Evolutionary conservation across 2,329 filamentous ascomycete species (phyloP), one percentile per base, ranked within the genome.

Genomic region (Aspergillus sp.): DNA sequence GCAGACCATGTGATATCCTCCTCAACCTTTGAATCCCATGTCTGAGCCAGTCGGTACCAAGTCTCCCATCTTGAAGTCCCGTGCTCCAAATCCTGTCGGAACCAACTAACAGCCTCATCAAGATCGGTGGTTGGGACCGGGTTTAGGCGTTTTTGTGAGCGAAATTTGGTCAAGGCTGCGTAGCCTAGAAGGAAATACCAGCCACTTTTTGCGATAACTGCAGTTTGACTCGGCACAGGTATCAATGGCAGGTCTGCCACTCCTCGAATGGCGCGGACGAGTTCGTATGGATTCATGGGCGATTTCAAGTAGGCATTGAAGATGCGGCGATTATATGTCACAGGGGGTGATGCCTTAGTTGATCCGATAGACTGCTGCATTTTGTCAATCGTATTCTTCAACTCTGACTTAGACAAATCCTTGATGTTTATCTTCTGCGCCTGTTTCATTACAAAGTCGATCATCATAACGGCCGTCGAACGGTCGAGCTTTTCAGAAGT

Each of bases 161-260:
- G 70, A 84, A 96, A 98, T 67, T 92, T 96, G 43, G 89, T 91
- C 56, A 98, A 81, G 2, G 91, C 88, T 55, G 96, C 90, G 81
- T 95, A 89, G 18, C 93, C 93, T 60, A 96, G 84, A 30, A 97
- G 78, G 72, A 95, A 96, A 72, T 91, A 96, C 93, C 93, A 98
- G 45, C 92, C 90, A 64, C 91, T 89, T 22, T 85, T 85, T 0
- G 93, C 92, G 34, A 96, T 78, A 12, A 80, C 76, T 0, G 84
- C 83, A 52, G 86, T 88, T 57, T 95, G 89, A 0, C 85, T 82
- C 2, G 87, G 84, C 7, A 93, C 86, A 0, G 85, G 81, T 5
- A 90, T 83, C 2, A 89, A 86, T 57, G 93, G 86, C 20, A 96
- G 83, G 51, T 86, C 85, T 7, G 92, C 84, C 38, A 89, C 83